Conservation (phyloP, 2,329 filamentous ascomycete genomes). For the Seiridium unicorne region DNA sequence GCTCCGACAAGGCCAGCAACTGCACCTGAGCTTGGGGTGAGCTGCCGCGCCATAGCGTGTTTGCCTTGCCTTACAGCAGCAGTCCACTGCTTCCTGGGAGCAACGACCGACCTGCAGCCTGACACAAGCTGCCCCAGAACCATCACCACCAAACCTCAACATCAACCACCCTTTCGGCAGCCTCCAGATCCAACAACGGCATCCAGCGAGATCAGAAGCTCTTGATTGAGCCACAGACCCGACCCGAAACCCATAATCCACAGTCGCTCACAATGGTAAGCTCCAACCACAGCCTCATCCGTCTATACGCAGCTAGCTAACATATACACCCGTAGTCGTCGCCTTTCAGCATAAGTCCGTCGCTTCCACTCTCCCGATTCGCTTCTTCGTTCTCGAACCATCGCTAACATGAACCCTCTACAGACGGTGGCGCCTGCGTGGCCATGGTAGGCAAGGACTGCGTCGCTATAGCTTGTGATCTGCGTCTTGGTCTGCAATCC, state of each 20-base stretch:
- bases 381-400: too few relatives aligned
- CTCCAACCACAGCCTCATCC: background rate
- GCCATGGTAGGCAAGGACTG: constrained; percentile 99
- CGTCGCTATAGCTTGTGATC: constrained; percentile 98
- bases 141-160: constrained; percentile 2
- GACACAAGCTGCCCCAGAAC: background rate
- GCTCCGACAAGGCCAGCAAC: background rate
- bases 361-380: too few relatives aligned
- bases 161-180: background rate
- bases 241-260: background rate
- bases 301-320: constrained; percentile 26
- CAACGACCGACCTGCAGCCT: constrained; percentile 10
- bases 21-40: background rate
- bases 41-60: constrained; percentile 39
- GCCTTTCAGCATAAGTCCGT: constrained; percentile 92
- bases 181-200: background rate
- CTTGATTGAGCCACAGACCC: background rate
- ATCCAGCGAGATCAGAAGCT: background rate
- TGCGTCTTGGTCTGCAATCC: constrained; percentile 93
- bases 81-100: constrained; percentile 16
- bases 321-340: constrained; percentile 59
- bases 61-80: constrained; percentile 36
- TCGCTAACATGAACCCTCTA: constrained; percentile 1
- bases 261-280: constrained; percentile 29
- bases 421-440: constrained; percentile 88